Conservation (phyloP, 306 rosid species). For the Quercus aquifolioides region DNA sequence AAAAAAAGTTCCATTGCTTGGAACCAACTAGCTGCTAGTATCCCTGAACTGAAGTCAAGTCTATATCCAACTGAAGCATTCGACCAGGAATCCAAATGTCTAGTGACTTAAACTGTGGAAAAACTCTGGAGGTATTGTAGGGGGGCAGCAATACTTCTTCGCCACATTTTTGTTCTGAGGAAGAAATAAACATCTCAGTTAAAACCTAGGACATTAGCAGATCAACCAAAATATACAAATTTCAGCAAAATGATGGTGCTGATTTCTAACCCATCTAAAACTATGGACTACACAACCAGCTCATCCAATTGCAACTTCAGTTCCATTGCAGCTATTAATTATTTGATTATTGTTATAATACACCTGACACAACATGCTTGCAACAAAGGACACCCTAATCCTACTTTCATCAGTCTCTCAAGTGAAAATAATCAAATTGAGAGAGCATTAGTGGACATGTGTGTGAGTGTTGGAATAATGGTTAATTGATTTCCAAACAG, state of each 20-base stretch:
- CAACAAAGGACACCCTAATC: background rate
- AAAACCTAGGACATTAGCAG: background rate
- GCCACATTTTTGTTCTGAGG: slow-evolving; percentile 88
- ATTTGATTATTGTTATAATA: too few species aligned
- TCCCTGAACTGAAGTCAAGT: slow-evolving; percentile 2
- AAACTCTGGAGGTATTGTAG: slow-evolving; percentile 60
- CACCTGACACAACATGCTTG: too few species aligned
- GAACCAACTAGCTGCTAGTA: background rate
- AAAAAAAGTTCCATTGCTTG: background rate
- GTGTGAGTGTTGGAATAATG: too few species aligned
- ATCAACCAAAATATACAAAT: background rate
- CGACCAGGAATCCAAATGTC: slow-evolving; percentile 13
- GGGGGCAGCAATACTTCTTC: slow-evolving; percentile 59
- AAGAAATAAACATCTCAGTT: slow-evolving; percentile 9
- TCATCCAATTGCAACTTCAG: too few species aligned
- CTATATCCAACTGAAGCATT: slow-evolving; percentile 43
- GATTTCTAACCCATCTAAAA: too few species aligned
- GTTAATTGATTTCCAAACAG: too few species aligned
- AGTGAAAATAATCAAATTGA: too few species aligned
- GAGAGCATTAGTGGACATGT: too few species aligned
- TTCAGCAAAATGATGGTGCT: too few species aligned
- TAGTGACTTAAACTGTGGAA: slow-evolving; percentile 39
- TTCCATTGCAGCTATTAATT: too few species aligned
- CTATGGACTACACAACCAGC: too few species aligned
- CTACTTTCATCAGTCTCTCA: too few species aligned